Evolutionary conservation across 2,329 filamentous ascomycete genomes (phyloP).

Genomic region (Pestalotiopsis sp.): DNA sequence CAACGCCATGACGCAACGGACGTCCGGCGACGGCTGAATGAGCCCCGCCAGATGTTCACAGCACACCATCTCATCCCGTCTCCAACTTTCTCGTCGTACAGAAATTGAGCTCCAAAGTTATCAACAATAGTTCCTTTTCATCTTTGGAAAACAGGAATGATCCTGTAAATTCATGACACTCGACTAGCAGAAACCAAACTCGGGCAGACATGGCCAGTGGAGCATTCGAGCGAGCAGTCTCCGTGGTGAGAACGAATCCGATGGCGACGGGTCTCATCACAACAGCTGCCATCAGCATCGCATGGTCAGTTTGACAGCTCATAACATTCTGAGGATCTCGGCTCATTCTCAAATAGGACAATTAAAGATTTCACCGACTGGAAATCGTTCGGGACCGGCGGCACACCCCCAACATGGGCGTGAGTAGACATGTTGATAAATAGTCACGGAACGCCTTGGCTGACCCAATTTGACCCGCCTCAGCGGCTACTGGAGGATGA

Average conservation of each 20-base stretch:
- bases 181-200: neutral
- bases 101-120: neutral
- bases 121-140: neutral
- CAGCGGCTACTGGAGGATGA: conserved; percentile 11
- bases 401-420: conserved; percentile 11
- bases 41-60: neutral
- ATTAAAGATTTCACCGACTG: conserved; percentile 1
- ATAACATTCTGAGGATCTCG: neutral
- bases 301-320: neutral
- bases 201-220: neutral
- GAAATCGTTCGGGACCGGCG: conserved; percentile 10
- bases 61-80: neutral
- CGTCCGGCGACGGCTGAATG: neutral
- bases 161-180: neutral
- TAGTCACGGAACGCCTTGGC: neutral
- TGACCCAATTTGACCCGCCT: neutral
- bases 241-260: conserved; percentile 3
- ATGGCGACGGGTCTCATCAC: conserved; percentile 5
- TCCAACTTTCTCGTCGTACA: neutral
- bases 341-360: neutral
- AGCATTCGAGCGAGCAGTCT: neutral
- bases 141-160: neutral
- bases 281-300: neutral
- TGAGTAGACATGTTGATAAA: neutral
- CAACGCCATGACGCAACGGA: neutral